Percentiles rank a stretch among this genome's conserved stretches.
These are phyloP conservation scores for Helenozyma baotianmanensis DNA, from an alignment of 805 yeast genomes.

Conservation along the genomic window DNA sequence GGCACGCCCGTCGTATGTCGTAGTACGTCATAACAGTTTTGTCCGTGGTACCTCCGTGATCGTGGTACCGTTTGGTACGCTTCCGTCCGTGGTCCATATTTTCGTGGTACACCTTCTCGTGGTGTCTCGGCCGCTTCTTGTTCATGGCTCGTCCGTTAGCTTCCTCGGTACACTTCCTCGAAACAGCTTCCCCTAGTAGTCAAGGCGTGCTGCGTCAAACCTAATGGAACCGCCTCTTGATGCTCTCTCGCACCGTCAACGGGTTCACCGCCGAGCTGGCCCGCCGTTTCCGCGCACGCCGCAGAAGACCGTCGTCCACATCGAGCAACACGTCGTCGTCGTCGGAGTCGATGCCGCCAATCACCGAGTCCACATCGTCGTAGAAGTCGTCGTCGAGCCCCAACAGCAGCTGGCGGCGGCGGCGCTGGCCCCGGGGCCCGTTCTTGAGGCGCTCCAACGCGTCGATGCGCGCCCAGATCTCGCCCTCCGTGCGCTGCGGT, in stretches of 20 bases:
- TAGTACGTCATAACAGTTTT: too few relatives aligned
- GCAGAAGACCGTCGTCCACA: slow-evolving; percentile 27
- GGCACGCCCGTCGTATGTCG: too few relatives aligned
- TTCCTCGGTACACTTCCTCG: too few relatives aligned
- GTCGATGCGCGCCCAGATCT: slow-evolving; percentile 61
- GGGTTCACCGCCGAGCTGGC: slow-evolving; percentile 43
- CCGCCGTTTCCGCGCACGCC: slow-evolving; percentile 24
- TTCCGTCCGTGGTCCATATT: too few relatives aligned
- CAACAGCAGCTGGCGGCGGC: slow-evolving; percentile 34
- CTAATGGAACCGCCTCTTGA: not conserved
- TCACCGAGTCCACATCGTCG: slow-evolving; percentile 37
- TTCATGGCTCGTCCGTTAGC: too few relatives aligned
- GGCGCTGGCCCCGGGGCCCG: slow-evolving; percentile 22
- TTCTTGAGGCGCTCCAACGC: slow-evolving; percentile 18
- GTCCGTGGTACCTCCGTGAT: too few relatives aligned
- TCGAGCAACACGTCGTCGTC: slow-evolving; percentile 36
- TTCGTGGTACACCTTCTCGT: too few relatives aligned
- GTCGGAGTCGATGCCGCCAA: slow-evolving; percentile 30
- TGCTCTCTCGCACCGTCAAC: slow-evolving; percentile 17
- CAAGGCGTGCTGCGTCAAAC: too few relatives aligned
- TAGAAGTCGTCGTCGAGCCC: slow-evolving; percentile 43
- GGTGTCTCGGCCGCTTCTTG: too few relatives aligned
- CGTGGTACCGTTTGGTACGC: too few relatives aligned
- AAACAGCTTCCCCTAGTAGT: too few relatives aligned
- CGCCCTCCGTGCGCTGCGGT: slow-evolving; percentile 70